phyloP scores from a whole-genome alignment of 208 protist genomes.

The Balamuthia mandrillaris region DNA sequence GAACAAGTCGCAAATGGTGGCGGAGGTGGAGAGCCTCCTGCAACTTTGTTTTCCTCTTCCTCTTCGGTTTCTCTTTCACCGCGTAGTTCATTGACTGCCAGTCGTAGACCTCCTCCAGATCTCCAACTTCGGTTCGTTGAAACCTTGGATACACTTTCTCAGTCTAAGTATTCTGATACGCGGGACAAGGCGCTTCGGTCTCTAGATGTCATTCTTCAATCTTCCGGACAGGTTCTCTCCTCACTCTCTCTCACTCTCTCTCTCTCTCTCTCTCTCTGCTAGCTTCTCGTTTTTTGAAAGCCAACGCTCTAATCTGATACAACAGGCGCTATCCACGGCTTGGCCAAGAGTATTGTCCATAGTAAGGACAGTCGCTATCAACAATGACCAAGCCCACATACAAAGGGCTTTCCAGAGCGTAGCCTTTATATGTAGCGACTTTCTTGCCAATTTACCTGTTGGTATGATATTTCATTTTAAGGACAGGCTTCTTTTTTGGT shows the following conservation, averaged over 20 bases:
- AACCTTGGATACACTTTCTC: not conserved
- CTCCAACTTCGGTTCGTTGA: constrained; percentile 8
- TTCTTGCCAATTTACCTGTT: constrained; percentile 31
- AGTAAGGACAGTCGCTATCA: not conserved
- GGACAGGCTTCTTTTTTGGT: no score
- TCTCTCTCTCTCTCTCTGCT: not conserved
- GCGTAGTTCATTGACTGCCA: not conserved
- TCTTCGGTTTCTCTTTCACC: not conserved
- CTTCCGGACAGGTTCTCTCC: constrained; percentile 9
- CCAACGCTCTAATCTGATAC: not conserved
- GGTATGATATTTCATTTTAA: not conserved
- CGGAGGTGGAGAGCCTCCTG: constrained; percentile 10
- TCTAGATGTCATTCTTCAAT: constrained; percentile 12
- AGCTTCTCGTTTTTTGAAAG: not conserved
- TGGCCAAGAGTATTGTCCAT: constrained; percentile 20
- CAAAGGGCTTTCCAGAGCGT: constrained; percentile 32
- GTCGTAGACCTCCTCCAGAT: not conserved
- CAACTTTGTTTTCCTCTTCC: not conserved
- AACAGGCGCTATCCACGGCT: constrained; percentile 21
- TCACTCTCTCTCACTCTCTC: not conserved
- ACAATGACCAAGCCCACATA: constrained; percentile 28
- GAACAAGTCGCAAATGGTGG: constrained; percentile 19
- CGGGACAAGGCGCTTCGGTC: constrained; percentile 25
- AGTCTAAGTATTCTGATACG: constrained; percentile 27
- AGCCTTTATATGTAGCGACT: constrained; percentile 37